These are phyloP conservation scores for Podila epigama DNA, from an alignment of 192 early-diverging fungal species.

Conservation along the genomic window DNA sequence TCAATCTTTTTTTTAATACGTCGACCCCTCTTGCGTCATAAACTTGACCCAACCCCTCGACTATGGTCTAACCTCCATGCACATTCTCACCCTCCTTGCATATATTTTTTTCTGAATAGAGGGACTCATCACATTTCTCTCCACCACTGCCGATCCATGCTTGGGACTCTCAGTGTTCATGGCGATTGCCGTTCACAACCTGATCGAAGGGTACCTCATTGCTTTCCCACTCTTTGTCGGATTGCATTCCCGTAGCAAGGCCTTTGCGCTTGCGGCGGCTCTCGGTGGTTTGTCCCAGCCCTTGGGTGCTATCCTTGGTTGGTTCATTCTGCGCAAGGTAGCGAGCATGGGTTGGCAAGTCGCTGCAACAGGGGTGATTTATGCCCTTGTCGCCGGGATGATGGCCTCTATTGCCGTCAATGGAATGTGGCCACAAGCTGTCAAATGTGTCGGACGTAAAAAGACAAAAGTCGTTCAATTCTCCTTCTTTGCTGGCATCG, in stretches of 20 bases:
- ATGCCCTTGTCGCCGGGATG: constrained; percentile 62
- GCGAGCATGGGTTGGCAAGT: constrained; percentile 48
- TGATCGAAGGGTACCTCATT: constrained; percentile 65
- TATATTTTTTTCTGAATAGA: constrained; percentile 33
- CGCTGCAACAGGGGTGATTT: constrained; percentile 56
- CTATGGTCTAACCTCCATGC: too few relatives aligned
- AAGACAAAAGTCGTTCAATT: constrained; percentile 36
- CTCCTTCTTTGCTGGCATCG: constrained; percentile 41
- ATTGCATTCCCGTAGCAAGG: constrained; percentile 47
- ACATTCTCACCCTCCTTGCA: not conserved
- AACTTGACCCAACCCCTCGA: not conserved
- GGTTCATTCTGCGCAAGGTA: constrained; percentile 45
- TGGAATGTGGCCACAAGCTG: constrained; percentile 50
- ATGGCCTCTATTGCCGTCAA: constrained; percentile 62
- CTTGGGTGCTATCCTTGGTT: constrained; percentile 58
- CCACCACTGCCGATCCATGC: constrained; percentile 50
- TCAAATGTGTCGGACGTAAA: constrained; percentile 47
- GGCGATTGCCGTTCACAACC: constrained; percentile 62
- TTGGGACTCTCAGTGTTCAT: constrained; percentile 60
- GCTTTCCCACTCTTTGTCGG: constrained; percentile 63
- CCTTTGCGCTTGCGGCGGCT: constrained; percentile 53
- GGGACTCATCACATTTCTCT: constrained; percentile 64
- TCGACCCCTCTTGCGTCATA: too few relatives aligned
- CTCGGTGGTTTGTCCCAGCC: constrained; percentile 64
- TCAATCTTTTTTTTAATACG: too few relatives aligned